Evolutionary conservation across 2,329 filamentous ascomycete genomes (phyloP).

Genomic region (Elsinoe fawcettii): DNA sequence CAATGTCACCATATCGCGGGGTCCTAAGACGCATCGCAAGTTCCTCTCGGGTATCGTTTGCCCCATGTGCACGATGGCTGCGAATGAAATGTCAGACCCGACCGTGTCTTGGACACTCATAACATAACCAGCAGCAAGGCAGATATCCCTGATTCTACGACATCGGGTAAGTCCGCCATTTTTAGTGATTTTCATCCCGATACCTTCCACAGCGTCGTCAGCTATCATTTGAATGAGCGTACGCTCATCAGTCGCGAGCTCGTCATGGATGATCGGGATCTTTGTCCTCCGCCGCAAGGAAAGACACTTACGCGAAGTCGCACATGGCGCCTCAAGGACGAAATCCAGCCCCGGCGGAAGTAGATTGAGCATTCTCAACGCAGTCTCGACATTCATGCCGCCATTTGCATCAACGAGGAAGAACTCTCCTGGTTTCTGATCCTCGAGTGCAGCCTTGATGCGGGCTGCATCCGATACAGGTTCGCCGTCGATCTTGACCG

Average conservation of each 20-base stretch:
- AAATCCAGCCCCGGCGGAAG: conserved; percentile 23
- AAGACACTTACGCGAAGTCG: conserved; percentile 22
- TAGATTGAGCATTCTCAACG: conserved; percentile 23
- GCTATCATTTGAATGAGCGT: conserved; percentile 21
- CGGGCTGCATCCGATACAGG: conserved; percentile 18
- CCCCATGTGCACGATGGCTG: conserved; percentile 18
- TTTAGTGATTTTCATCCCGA: conserved; percentile 25
- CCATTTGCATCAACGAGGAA: conserved; percentile 22
- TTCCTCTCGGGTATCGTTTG: conserved; percentile 20
- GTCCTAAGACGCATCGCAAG: conserved; percentile 14
- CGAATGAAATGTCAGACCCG: conserved; percentile 26
- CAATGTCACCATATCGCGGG: conserved; percentile 21
- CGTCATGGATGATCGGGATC: conserved; percentile 24
- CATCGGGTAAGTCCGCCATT: conserved; percentile 17
- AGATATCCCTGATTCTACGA: conserved; percentile 23
- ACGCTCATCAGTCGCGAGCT: conserved; percentile 20
- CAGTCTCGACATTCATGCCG: conserved; percentile 20
- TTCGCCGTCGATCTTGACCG: conserved; percentile 19
- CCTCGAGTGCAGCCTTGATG: not conserved
- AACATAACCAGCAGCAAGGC: conserved; percentile 16
- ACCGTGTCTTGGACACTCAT: conserved; percentile 23
- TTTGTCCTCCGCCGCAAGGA: conserved; percentile 22
- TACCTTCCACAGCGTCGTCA: conserved; percentile 24
- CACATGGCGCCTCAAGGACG: conserved; percentile 24
- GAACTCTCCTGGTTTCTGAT: conserved; percentile 18